These are phyloP conservation scores for Guadua angustifolia DNA, from an alignment of 176 grass and related monocot genomes.

Conservation along the genomic window DNA sequence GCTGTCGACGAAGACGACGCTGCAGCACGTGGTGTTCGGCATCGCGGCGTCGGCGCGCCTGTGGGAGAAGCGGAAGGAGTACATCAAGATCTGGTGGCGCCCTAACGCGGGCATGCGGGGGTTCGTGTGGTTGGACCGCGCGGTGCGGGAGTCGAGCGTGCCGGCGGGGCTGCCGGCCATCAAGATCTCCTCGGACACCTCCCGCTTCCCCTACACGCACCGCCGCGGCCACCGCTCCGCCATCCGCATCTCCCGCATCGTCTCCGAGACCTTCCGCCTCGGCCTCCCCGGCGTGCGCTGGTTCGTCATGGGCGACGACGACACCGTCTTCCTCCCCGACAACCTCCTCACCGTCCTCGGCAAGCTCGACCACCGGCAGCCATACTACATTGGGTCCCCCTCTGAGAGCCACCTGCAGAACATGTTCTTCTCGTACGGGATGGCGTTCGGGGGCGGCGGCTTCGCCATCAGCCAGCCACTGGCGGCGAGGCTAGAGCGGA, in stretches of 20 bases:
- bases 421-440: conserved; percentile 93
- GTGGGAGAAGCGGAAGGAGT: conserved; percentile 75
- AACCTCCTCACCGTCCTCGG: conserved; percentile 78
- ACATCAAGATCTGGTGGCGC: conserved; percentile 91
- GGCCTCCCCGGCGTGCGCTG: conserved; percentile 72
- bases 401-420: conserved; percentile 92
- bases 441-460: conserved; percentile 91
- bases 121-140: conserved; percentile 85
- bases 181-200: conserved; percentile 77
- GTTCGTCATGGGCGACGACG: conserved; percentile 99
- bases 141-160: conserved; percentile 68
- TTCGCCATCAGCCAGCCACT: conserved; percentile 93
- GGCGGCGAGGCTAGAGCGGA: conserved; percentile 58
- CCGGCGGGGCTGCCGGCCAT: conserved; percentile 65
- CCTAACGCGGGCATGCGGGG: conserved; percentile 73
- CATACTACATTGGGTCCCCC: conserved; percentile 88
- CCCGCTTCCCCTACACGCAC: conserved; percentile 79
- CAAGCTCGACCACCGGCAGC: conserved; percentile 82
- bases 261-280: conserved; percentile 87
- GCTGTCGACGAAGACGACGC: conserved; percentile 39
- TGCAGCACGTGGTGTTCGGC: conserved; percentile 76
- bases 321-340: conserved; percentile 86
- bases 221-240: conserved; percentile 78
- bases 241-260: conserved; percentile 94
- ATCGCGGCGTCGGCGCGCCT: conserved; percentile 64